Conservation (phyloP, 257 asterid genomes). For the Plantago elongata region DNA sequence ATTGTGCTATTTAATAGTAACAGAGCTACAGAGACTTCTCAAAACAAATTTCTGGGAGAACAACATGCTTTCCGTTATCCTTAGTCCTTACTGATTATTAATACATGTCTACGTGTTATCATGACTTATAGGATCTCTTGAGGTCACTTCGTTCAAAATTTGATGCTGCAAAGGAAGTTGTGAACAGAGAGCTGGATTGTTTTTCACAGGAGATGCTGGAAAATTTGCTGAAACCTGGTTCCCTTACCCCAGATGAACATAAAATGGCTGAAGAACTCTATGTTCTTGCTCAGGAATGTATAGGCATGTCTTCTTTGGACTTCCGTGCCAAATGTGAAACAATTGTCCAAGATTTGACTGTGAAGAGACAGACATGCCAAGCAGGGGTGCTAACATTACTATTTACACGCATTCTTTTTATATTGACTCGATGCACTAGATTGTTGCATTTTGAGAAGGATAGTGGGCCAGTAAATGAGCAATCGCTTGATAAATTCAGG, state of each 20-base stretch:
- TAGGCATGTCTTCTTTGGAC: slow-evolving; percentile 57
- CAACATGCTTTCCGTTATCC: slow-evolving; percentile 17
- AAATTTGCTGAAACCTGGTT: slow-evolving; percentile 43
- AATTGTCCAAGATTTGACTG: slow-evolving; percentile 76
- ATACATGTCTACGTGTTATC: slow-evolving; percentile 16
- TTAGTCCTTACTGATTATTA: slow-evolving; percentile 10
- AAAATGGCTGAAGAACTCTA: slow-evolving; percentile 65
- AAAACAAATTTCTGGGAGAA: slow-evolving; percentile 9
- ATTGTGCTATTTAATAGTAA: background rate
- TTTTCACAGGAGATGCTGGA: slow-evolving; percentile 66
- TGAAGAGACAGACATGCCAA: slow-evolving; percentile 72
- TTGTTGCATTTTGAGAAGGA: slow-evolving; percentile 85
- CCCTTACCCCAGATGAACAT: slow-evolving; percentile 43
- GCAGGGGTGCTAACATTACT: slow-evolving; percentile 60
- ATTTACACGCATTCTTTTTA: slow-evolving; percentile 86
- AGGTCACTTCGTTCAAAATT: slow-evolving; percentile 78
- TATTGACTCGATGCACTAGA: slow-evolving; percentile 92
- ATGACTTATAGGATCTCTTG: slow-evolving; percentile 61
- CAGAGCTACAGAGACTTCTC: slow-evolving; percentile 12
- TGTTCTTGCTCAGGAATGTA: slow-evolving; percentile 62
- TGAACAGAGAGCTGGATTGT: slow-evolving; percentile 68
- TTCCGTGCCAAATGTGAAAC: slow-evolving; percentile 81
- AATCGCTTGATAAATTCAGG: slow-evolving; percentile 64
- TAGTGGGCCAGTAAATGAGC: slow-evolving; percentile 70
- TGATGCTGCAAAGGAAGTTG: slow-evolving; percentile 82